phyloP scores from a whole-genome alignment of 2,329 filamentous ascomycete genomes.

The Trichophyton mentagrophytes region DNA sequence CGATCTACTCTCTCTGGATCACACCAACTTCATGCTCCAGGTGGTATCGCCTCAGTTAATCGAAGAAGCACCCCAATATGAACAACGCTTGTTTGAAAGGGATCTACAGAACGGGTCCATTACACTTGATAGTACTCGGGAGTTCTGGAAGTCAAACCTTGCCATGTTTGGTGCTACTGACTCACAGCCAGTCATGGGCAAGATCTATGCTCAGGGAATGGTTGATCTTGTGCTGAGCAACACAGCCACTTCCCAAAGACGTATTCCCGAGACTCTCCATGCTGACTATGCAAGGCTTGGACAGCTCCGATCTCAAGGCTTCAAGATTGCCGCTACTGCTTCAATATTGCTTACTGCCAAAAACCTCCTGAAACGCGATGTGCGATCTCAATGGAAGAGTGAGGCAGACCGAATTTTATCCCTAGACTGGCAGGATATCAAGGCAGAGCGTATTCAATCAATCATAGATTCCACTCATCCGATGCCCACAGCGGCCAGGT shows the following conservation, averaged over 20 bases:
- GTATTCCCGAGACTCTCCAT: conserved; percentile 48
- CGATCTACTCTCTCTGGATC: conserved; percentile 50
- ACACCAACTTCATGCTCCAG: conserved; percentile 53
- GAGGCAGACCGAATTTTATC: conserved; percentile 48
- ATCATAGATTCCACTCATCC: conserved; percentile 38
- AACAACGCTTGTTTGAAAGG: conserved; percentile 45
- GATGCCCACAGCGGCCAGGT: conserved; percentile 34
- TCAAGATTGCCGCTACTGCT: conserved; percentile 48
- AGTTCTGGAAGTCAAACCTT: conserved; percentile 40
- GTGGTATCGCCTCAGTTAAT: conserved; percentile 48
- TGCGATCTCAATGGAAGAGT: conserved; percentile 50
- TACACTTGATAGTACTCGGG: conserved; percentile 40
- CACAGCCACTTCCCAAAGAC: conserved; percentile 37
- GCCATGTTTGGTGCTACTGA: conserved; percentile 37
- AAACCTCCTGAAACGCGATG: conserved; percentile 52
- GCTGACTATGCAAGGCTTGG: conserved; percentile 44
- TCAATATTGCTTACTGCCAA: conserved; percentile 53
- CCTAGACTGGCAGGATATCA: conserved; percentile 33
- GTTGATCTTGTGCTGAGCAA: conserved; percentile 47
- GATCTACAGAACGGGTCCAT: conserved; percentile 41
- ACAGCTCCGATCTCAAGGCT: conserved; percentile 40
- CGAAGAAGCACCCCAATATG: conserved; percentile 49
- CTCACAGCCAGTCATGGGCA: conserved; percentile 23
- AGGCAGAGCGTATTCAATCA: conserved; percentile 31
- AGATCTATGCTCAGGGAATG: conserved; percentile 48